phyloP scores from a whole-genome alignment of 176 grass and related monocot species.

The Aechmea fasciata region DNA sequence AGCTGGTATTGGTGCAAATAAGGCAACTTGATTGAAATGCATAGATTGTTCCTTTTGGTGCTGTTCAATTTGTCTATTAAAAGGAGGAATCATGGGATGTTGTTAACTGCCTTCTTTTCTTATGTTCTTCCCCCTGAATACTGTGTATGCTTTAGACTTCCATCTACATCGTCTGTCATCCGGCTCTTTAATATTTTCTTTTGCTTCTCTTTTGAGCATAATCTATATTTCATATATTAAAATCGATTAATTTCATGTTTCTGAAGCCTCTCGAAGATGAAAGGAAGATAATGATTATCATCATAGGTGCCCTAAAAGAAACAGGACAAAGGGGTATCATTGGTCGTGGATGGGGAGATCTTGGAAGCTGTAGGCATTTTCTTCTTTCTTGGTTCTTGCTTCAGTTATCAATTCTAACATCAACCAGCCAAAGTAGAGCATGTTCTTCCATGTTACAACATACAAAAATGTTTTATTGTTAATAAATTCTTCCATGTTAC shows the following conservation, averaged over 20 bases:
- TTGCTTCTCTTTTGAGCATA: slow-evolving; percentile 4
- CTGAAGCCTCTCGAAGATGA: slow-evolving; percentile 91
- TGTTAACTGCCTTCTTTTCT: no score
- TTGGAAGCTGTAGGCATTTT: slow-evolving; percentile 74
- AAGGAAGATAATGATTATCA: slow-evolving; percentile 73
- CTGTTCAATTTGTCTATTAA: no score
- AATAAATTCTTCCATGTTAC: background rate
- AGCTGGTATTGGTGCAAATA: no score
- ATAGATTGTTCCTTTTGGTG: no score
- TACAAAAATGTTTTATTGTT: no score
- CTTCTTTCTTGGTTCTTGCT: background rate
- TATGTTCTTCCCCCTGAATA: no score
- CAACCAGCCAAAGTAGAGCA: no score
- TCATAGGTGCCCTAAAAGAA: slow-evolving; percentile 81
- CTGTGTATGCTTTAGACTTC: no score
- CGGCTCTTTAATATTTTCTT: background rate
- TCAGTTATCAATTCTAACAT: slow-evolving; percentile 12
- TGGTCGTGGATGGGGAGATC: slow-evolving; percentile 86
- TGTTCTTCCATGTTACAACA: no score
- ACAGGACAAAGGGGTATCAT: slow-evolving; percentile 91
- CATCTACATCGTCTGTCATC: background rate
- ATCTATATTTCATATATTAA: slow-evolving; percentile 17
- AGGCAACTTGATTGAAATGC: no score
- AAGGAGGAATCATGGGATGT: no score
- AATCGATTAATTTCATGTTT: slow-evolving; percentile 22